Conservation (phyloP, 139 green algal genomes). For the Chlamydomonas sp. region DNA sequence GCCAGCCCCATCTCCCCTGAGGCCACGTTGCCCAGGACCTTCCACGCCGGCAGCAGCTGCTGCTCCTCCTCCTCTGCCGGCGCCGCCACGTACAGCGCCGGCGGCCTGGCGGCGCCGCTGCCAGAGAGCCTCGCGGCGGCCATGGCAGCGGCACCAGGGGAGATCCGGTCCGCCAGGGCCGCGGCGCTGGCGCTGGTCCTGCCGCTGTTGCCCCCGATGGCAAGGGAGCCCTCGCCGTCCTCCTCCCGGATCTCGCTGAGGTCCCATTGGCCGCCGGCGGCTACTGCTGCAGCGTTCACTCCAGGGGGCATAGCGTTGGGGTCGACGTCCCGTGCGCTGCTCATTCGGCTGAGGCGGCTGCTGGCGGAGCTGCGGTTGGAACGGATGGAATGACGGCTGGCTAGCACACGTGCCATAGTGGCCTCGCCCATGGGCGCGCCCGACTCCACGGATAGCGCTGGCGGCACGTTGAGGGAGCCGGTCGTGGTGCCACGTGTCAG, state of each 20-base stretch:
- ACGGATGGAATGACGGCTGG: neutral
- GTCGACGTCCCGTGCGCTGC: neutral
- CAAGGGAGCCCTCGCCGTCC: neutral
- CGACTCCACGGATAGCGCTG: neutral
- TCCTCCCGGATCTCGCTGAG: constrained; percentile 28
- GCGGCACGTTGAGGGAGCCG: neutral
- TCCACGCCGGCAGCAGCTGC: neutral
- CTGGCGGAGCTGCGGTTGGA: neutral
- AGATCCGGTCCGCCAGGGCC: neutral
- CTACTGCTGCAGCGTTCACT: neutral
- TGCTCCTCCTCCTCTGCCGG: neutral
- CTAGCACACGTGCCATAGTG: neutral
- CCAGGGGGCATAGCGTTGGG: neutral
- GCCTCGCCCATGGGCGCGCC: neutral
- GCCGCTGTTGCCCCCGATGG: neutral
- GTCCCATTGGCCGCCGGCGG: neutral
- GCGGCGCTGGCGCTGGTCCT: neutral
- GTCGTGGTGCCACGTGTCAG: neutral
- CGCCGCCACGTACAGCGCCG: neutral
- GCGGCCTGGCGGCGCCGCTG: neutral
- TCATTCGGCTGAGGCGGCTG: constrained; percentile 29
- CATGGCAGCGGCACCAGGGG: neutral
- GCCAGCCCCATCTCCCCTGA: neutral
- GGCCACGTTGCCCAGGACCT: neutral
- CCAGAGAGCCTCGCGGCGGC: neutral